Conservation (phyloP, 2,329 filamentous ascomycete species). For the Lasiodiplodia sp. region DNA sequence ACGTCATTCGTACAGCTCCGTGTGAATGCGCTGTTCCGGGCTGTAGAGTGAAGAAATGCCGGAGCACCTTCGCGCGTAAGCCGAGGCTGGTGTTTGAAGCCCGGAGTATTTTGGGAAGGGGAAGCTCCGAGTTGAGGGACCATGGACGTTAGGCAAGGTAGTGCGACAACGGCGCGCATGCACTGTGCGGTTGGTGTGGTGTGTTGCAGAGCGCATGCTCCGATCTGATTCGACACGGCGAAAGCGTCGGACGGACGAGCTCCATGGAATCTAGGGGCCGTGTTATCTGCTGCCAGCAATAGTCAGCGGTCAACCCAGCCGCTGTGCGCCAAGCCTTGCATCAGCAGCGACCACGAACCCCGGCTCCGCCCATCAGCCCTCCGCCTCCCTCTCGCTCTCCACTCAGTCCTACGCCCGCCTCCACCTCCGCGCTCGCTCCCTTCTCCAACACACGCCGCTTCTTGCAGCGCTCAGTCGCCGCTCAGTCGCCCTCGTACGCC, state of each 20-base stretch:
- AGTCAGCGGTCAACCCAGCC: slow-evolving; percentile 9
- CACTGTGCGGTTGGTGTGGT: neutral
- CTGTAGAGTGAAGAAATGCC: no score
- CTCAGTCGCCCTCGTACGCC: neutral
- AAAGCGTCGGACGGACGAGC: neutral
- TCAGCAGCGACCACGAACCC: slow-evolving; percentile 19
- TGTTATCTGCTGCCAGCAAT: slow-evolving; percentile 10
- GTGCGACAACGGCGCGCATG: slow-evolving; percentile 19
- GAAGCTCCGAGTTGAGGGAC: neutral
- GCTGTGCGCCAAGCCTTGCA: slow-evolving; percentile 21
- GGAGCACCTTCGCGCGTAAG: no score
- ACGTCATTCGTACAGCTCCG: no score
- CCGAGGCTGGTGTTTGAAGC: no score
- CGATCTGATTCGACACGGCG: neutral
- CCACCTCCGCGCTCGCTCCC: slow-evolving; percentile 3
- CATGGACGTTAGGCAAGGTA: neutral
- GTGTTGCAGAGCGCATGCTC: neutral
- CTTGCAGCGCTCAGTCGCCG: neutral
- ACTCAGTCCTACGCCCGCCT: slow-evolving; percentile 5
- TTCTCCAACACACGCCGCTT: neutral
- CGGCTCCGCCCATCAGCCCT: slow-evolving; percentile 24
- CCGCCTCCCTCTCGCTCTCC: slow-evolving; percentile 14
- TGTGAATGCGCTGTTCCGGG: no score
- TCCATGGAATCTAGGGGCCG: neutral
- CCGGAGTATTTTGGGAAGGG: no score